A percentile compares a stretch with the other conserved stretches of the same genome.
phyloP scores from a whole-genome alignment of 139 green algal genomes.

The Picochlorum sp. region DNA sequence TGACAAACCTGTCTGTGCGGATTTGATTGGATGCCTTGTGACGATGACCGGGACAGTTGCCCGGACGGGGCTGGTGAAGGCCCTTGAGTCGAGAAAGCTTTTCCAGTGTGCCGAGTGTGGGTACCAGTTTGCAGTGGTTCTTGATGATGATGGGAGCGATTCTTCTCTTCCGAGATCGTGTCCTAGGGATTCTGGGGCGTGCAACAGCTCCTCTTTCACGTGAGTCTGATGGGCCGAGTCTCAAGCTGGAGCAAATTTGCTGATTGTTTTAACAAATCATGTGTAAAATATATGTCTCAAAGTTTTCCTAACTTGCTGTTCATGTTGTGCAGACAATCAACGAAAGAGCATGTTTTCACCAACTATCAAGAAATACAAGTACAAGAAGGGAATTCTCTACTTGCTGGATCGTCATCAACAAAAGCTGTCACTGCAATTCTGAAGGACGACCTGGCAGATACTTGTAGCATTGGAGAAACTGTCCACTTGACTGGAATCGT shows the following conservation, averaged over 20 bases:
- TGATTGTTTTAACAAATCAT: too few species aligned
- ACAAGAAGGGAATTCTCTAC: conserved; percentile 50
- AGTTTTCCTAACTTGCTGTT: conserved; percentile 28
- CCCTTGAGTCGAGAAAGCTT: conserved; percentile 50
- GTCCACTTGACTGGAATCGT: conserved; percentile 74
- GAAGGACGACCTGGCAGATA: conserved; percentile 74
- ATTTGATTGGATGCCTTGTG: conserved; percentile 50
- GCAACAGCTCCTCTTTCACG: too few species aligned
- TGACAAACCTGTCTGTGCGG: neutral
- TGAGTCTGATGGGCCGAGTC: too few species aligned
- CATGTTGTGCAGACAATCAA: conserved; percentile 43
- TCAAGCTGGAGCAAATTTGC: too few species aligned
- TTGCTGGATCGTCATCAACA: conserved; percentile 25
- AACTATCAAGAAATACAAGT: conserved; percentile 64
- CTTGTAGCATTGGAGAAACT: conserved; percentile 56
- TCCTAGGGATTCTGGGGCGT: too few species aligned
- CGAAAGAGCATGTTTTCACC: conserved; percentile 13
- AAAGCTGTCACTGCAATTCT: conserved; percentile 56
- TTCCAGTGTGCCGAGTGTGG: conserved; percentile 61
- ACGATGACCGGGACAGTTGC: conserved; percentile 62
- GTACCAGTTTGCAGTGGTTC: conserved; percentile 12
- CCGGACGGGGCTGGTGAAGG: conserved; percentile 50
- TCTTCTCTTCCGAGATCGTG: conserved; percentile 22
- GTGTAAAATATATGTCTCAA: too few species aligned
- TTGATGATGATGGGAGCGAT: conserved; percentile 10